Evolutionary conservation across 2,329 filamentous ascomycete genomes (phyloP).

Genomic region (Trichoderma sp.): DNA sequence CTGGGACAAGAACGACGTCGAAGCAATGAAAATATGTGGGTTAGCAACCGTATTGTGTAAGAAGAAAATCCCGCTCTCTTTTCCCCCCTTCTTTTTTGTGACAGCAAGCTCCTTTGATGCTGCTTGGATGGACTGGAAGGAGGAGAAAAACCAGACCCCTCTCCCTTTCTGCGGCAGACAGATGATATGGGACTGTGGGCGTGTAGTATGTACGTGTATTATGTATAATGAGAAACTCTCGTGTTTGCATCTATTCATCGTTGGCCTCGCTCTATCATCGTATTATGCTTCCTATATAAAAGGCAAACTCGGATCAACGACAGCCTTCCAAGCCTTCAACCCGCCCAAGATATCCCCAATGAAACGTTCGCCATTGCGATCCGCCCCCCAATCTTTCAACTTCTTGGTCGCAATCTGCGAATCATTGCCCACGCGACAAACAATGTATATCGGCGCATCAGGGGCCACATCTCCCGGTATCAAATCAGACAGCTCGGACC

Average conservation of each 20-base stretch:
- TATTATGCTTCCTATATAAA: constrained; percentile 47
- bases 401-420: constrained; percentile 67
- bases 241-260: constrained; percentile 24
- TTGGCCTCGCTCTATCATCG: not conserved
- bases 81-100: not conserved
- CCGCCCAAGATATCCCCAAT: constrained; percentile 72
- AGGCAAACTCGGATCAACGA: constrained; percentile 58
- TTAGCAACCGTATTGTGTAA: not conserved
- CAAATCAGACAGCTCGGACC: constrained; percentile 28
- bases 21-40: not conserved
- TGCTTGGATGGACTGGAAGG: constrained; percentile 3
- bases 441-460: constrained; percentile 61
- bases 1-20: constrained; percentile 32
- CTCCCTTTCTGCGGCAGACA: constrained; percentile 16
- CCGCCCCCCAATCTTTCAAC: constrained; percentile 60
- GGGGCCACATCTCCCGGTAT: constrained; percentile 38
- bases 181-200: constrained; percentile 9
- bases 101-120: not conserved
- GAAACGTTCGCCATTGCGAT: constrained; percentile 49
- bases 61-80: not conserved
- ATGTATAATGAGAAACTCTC: constrained; percentile 28
- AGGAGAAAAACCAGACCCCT: constrained; percentile 7
- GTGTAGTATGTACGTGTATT: constrained; percentile 23
- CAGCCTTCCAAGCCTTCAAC: constrained; percentile 66
- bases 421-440: constrained; percentile 75